These are phyloP conservation scores for Neurospora hispaniola DNA, from an alignment of 495 filamentous ascomycete species.

Conservation along the genomic window DNA sequence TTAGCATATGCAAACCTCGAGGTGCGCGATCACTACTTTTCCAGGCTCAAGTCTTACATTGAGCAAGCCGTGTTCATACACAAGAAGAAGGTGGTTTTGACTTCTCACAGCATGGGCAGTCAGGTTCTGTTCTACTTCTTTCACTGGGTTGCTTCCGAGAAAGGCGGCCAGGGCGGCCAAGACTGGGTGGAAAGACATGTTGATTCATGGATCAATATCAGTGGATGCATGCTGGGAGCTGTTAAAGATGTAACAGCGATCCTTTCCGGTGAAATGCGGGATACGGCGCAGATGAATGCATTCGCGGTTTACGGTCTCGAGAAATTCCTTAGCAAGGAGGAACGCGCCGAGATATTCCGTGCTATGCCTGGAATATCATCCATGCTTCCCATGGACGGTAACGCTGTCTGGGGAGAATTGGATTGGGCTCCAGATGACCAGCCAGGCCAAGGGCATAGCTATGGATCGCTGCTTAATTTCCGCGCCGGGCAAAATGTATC, in stretches of 20 bases:
- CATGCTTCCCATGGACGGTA: constrained; percentile 94
- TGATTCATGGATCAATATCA: constrained; percentile 95
- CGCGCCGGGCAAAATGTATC: constrained; percentile 42
- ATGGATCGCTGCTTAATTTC: constrained; percentile 80
- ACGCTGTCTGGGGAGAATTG: constrained; percentile 85
- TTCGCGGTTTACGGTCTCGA: constrained; percentile 96
- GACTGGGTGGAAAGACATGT: constrained; percentile 86
- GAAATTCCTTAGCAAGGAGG: constrained; percentile 82
- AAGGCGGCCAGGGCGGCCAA: constrained; percentile 69
- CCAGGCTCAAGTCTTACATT: constrained; percentile 77
- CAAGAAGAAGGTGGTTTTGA: constrained; percentile 71
- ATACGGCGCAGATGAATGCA: constrained; percentile 94
- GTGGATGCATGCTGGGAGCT: constrained; percentile 93
- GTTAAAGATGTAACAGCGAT: constrained; percentile 86
- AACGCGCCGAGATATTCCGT: constrained; percentile 87
- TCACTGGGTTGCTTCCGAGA: constrained; percentile 84
- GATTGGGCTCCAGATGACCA: constrained; percentile 85
- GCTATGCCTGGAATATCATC: constrained; percentile 94
- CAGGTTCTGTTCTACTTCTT: constrained; percentile 96
- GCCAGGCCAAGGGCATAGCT: constrained; percentile 59
- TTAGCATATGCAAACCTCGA: constrained; percentile 86
- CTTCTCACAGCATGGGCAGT: constrained; percentile 93
- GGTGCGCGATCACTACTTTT: constrained; percentile 85
- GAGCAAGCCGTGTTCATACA: constrained; percentile 62
- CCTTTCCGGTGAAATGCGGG: constrained; percentile 93